Conservation (phyloP, 805 yeast species). For the Zygosaccharomyces siamensis region DNA sequence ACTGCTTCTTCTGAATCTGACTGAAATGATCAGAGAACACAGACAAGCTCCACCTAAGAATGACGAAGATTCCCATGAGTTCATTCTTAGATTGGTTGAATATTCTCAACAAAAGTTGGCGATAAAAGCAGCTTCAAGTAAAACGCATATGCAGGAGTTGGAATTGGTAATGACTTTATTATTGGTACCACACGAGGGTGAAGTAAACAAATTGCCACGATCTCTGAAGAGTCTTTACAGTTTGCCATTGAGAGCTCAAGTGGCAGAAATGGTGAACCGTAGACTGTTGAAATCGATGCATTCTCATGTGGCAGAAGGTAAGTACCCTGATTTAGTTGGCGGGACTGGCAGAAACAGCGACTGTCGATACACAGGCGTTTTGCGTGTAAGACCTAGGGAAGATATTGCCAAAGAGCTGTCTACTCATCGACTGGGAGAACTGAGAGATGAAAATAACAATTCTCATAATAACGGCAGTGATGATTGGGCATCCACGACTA, state of each 20-base stretch:
- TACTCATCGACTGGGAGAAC: constrained; percentile 11
- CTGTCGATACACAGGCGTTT: constrained; percentile 8
- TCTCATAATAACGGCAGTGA: constrained; percentile 8
- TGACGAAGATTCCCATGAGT: constrained; percentile 39
- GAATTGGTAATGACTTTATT: constrained; percentile 82
- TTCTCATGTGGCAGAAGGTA: constrained; percentile 18
- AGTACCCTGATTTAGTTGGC: constrained; percentile 22
- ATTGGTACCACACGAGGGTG: constrained; percentile 41
- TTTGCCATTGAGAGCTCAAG: constrained; percentile 53
- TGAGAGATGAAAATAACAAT: constrained; percentile 9
- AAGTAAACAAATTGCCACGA: constrained; percentile 43
- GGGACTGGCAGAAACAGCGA: constrained; percentile 7
- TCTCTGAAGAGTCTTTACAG: constrained; percentile 54
- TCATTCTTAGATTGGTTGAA: constrained; percentile 48
- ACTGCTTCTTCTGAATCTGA: constrained; percentile 63
- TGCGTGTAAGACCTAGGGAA: constrained; percentile 16
- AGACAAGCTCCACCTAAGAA: constrained; percentile 20
- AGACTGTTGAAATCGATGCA: constrained; percentile 31
- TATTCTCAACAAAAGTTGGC: constrained; percentile 63
- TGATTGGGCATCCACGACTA: constrained; percentile 17
- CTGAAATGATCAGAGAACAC: constrained; percentile 67
- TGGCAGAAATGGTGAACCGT: constrained; percentile 67
- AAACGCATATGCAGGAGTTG: constrained; percentile 59
- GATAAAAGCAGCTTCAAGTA: constrained; percentile 53
- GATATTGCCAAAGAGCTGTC: constrained; percentile 12